These are phyloP conservation scores for Eragrostis nindensis DNA, from an alignment of 176 grass and related monocot genomes.

Conservation along the genomic window DNA sequence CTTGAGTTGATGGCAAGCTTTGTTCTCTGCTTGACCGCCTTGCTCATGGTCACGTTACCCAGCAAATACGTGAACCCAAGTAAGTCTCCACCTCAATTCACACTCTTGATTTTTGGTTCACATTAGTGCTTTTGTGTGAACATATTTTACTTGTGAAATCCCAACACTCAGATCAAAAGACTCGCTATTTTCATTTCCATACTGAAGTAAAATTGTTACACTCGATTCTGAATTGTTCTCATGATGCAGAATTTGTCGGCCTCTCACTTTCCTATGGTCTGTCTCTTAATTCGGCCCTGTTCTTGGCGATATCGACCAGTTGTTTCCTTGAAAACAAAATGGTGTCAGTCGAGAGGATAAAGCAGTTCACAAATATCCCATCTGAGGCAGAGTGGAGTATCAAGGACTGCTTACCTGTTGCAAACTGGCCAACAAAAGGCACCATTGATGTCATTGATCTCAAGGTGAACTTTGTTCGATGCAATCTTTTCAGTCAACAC, in stretches of 20 bases:
- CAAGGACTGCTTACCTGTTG: constrained; percentile 65
- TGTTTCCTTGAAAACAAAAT: constrained; percentile 95
- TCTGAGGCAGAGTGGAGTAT: constrained; percentile 80
- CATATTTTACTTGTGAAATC: too few relatives aligned
- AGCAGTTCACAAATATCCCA: constrained; percentile 85
- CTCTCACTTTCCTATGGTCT: constrained; percentile 90
- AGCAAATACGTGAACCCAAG: constrained; percentile 71
- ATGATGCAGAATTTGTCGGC: constrained; percentile 80
- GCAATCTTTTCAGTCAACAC: constrained; percentile 73
- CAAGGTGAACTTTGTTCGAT: too few relatives aligned
- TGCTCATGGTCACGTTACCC: constrained; percentile 85
- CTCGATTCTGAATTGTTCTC: too few relatives aligned
- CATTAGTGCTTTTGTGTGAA: background rate
- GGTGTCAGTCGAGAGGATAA: constrained; percentile 95
- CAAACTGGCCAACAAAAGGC: too few relatives aligned
- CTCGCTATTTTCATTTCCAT: too few relatives aligned
- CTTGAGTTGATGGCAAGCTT: constrained; percentile 81
- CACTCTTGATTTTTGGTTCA: too few relatives aligned
- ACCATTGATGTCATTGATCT: too few relatives aligned
- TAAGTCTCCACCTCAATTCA: constrained; percentile 11
- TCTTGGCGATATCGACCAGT: constrained; percentile 81
- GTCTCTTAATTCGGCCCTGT: too few relatives aligned
- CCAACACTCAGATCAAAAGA: too few relatives aligned
- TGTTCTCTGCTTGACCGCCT: constrained; percentile 81
- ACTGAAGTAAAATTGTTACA: too few relatives aligned